Evolutionary conservation across 257 asterid species (phyloP).

Genomic region (Solanum appendiculatum): DNA sequence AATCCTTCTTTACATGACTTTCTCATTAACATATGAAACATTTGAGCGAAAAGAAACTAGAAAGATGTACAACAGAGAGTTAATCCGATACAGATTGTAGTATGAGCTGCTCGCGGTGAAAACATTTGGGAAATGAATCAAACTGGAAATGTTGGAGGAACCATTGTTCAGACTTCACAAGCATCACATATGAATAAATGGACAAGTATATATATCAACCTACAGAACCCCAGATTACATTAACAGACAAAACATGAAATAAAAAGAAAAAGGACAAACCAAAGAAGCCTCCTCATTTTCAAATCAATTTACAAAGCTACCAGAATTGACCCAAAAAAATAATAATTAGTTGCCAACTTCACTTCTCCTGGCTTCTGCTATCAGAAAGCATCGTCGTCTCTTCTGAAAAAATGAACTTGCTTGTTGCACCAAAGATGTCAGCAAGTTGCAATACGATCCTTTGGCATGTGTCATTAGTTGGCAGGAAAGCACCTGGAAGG

Average conservation of each 20-base stretch:
- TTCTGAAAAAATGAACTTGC: constrained; percentile 42
- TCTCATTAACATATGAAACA: background rate
- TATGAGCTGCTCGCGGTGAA: background rate
- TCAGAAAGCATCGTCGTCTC: constrained; percentile 10
- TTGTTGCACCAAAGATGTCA: constrained; percentile 47
- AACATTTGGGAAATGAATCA: background rate
- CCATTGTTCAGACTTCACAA: background rate
- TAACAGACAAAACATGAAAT: background rate
- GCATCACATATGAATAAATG: background rate
- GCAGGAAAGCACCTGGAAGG: constrained; percentile 60
- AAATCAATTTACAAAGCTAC: constrained; percentile 1
- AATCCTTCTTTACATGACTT: background rate
- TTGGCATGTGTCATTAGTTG: constrained; percentile 51
- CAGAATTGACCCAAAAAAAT: background rate
- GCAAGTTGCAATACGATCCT: constrained; percentile 42
- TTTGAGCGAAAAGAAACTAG: background rate
- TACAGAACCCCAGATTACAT: background rate
- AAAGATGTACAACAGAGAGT: background rate
- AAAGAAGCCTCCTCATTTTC: background rate
- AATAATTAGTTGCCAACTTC: background rate
- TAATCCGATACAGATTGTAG: background rate
- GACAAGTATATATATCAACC: background rate
- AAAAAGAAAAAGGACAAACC: background rate
- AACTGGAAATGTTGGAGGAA: background rate
- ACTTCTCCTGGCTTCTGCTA: constrained; percentile 5